Conservation (phyloP, 2,329 filamentous ascomycete genomes). For the Thermoascus crustaceus region DNA sequence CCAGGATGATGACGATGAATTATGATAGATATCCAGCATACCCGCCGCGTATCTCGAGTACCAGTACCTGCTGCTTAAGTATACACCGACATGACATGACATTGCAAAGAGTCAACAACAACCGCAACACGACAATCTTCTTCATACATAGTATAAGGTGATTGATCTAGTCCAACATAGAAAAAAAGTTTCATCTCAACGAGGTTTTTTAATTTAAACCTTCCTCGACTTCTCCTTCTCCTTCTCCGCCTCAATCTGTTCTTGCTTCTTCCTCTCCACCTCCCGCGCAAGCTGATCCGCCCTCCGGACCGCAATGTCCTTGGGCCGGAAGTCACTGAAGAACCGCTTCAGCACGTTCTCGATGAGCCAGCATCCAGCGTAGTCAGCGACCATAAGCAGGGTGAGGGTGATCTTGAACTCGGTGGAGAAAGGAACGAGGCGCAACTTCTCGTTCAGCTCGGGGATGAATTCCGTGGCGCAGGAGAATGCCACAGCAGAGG, state of each 20-base stretch:
- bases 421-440: conserved; percentile 76
- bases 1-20: too few relatives aligned
- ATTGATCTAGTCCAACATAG: too few relatives aligned
- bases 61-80: too few relatives aligned
- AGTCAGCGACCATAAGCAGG: conserved; percentile 77
- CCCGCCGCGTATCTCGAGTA: too few relatives aligned
- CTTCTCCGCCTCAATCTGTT: conserved; percentile 40
- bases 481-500: conserved; percentile 82
- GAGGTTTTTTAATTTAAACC: too few relatives aligned
- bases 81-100: too few relatives aligned
- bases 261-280: conserved; percentile 56
- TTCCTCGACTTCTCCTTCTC: conserved; percentile 27
- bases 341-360: conserved; percentile 75
- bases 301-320: conserved; percentile 81
- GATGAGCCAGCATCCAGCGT: conserved; percentile 74
- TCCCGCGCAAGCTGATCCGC: conserved; percentile 80
- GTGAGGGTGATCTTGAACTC: conserved; percentile 90
- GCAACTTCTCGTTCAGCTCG: conserved; percentile 88
- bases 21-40: too few relatives aligned
- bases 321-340: conserved; percentile 87
- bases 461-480: conserved; percentile 94
- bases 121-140: too few relatives aligned
- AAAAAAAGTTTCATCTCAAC: too few relatives aligned
- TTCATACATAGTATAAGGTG: background rate
- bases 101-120: too few relatives aligned